Conservation (phyloP, 2,329 filamentous ascomycete species). For the Macrophomina phaseolina region DNA sequence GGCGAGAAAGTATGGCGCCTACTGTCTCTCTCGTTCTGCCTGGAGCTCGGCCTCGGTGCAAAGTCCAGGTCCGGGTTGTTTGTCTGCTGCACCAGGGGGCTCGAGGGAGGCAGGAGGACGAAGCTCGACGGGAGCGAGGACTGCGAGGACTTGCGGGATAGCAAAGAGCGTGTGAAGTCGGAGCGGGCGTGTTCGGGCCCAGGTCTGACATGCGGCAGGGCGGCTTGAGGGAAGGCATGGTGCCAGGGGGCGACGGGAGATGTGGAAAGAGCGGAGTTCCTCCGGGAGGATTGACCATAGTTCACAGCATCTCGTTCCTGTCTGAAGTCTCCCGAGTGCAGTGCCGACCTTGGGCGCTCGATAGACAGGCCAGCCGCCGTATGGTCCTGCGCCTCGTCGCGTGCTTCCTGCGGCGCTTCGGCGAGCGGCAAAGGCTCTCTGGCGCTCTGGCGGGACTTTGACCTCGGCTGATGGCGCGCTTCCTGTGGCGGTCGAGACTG, state of each 20-base stretch:
- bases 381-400: conserved; percentile 33
- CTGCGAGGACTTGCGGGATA: conserved; percentile 58
- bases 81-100: conserved; percentile 85
- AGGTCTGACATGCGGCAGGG: conserved; percentile 32
- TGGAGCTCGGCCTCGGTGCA: conserved; percentile 50
- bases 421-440: conserved; percentile 35
- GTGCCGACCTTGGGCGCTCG: conserved; percentile 78
- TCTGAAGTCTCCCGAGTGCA: conserved; percentile 68
- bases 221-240: conserved; percentile 50
- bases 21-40: conserved; percentile 55
- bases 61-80: conserved; percentile 80
- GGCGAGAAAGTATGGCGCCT: conserved; percentile 77
- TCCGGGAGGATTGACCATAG: conserved; percentile 29
- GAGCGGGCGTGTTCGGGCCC: conserved; percentile 16
- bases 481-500: neutral
- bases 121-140: conserved; percentile 76
- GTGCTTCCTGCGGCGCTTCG: neutral
- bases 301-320: conserved; percentile 49
- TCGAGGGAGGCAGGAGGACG: conserved; percentile 85
- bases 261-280: conserved; percentile 43
- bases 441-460: conserved; percentile 27
- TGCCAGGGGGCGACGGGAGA: conserved; percentile 66
- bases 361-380: conserved; percentile 60
- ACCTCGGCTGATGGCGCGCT: neutral
- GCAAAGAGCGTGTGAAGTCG: conserved; percentile 41